Conservation (phyloP, 176 grass and related monocot genomes). For the Chrysopogon serrulatus region DNA sequence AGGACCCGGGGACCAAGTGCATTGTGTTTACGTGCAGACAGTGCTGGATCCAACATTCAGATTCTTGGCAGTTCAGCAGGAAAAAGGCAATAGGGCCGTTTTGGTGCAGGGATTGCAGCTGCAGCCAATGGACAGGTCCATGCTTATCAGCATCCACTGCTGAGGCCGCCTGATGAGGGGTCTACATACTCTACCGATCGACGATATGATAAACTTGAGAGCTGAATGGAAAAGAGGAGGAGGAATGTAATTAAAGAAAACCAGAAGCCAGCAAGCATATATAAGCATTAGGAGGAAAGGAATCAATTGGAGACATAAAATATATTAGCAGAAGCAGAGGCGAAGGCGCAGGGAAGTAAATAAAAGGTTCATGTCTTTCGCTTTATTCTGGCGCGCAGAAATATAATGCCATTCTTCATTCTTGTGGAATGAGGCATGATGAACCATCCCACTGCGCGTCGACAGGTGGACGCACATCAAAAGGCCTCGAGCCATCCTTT, state of each 20-base stretch:
- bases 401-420: not conserved
- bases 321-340: constrained; percentile 38
- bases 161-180: constrained; percentile 5
- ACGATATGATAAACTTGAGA: constrained; percentile 31
- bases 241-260: not conserved
- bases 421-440: constrained; percentile 23
- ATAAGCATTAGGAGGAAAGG: constrained; percentile 4
- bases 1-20: constrained; percentile 20
- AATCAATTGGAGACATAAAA: constrained; percentile 30
- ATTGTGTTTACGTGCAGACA: constrained; percentile 29
- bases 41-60: constrained; percentile 42
- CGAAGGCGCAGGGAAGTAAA: not conserved
- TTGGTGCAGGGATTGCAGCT: not conserved
- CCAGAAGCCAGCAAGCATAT: not conserved
- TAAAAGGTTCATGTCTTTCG: not conserved
- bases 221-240: not conserved
- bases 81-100: not conserved
- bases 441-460: constrained; percentile 11
- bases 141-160: constrained; percentile 56
- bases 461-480: constrained; percentile 45
- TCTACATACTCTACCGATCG: constrained; percentile 1
- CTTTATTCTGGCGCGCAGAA: constrained; percentile 37
- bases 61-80: constrained; percentile 21
- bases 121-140: constrained; percentile 22
- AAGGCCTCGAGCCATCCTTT: constrained; percentile 43